Evolutionary conservation across 1,284 basidiomycete genomes (phyloP).

Genomic region (Thelephora terrestris): DNA sequence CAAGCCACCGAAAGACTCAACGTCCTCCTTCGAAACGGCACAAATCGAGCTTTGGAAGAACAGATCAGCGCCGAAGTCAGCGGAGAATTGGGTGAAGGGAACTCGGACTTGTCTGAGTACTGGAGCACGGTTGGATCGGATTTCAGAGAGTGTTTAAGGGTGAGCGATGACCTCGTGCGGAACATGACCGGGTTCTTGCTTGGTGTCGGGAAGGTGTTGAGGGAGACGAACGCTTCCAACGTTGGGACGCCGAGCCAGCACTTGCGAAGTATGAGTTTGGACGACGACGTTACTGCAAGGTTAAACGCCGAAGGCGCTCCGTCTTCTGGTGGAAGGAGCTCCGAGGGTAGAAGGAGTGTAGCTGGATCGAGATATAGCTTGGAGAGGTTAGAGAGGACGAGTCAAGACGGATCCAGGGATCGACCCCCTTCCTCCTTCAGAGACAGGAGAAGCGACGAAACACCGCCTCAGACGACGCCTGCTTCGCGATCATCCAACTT

Average conservation of each 20-base stretch:
- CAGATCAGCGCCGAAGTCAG: conserved; percentile 67
- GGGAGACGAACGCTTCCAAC: conserved; percentile 35
- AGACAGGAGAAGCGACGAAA: conserved; percentile 17
- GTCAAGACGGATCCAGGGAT: conserved; percentile 13
- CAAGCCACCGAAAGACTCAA: conserved; percentile 55
- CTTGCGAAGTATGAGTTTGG: conserved; percentile 37
- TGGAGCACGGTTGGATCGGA: conserved; percentile 62
- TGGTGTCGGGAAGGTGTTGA: conserved; percentile 57
- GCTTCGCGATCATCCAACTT: conserved; percentile 13
- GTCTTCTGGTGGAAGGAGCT: conserved; percentile 19
- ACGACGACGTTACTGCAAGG: conserved; percentile 30
- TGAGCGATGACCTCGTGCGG: conserved; percentile 67
- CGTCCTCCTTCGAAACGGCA: conserved; percentile 42
- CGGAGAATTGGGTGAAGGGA: conserved; percentile 25
- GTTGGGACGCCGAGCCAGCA: conserved; percentile 26
- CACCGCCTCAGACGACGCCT: conserved; percentile 21
- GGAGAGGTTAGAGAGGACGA: conserved; percentile 21
- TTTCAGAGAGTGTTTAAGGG: conserved; percentile 55
- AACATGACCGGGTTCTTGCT: conserved; percentile 64
- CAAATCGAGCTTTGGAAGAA: conserved; percentile 48
- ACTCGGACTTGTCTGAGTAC: conserved; percentile 38
- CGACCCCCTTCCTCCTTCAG: conserved; percentile 20
- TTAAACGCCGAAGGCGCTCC: conserved; percentile 15
- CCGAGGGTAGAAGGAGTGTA: conserved; percentile 42
- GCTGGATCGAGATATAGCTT: conserved; percentile 47